These are phyloP conservation scores for Lactarius sanguifluus DNA, from an alignment of 768 basidiomycete genomes.

Conservation along the genomic window DNA sequence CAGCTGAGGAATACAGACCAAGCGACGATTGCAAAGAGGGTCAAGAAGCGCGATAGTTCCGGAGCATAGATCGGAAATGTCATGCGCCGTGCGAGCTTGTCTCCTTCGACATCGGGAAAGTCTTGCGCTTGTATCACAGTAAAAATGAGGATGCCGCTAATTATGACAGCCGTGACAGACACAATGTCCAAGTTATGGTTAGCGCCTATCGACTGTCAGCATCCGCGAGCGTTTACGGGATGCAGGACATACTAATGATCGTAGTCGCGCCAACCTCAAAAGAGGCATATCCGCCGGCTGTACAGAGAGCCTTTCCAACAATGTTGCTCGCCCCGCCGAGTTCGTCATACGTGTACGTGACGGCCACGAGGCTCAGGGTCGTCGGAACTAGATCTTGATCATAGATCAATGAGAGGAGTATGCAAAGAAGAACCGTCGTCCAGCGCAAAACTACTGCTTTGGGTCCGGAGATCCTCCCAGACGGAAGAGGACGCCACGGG, in stretches of 20 bases:
- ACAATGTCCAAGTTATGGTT: constrained; percentile 21
- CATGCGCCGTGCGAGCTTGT: constrained; percentile 28
- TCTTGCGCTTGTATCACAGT: constrained; percentile 33
- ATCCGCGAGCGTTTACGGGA: background rate
- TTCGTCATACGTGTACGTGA: constrained; percentile 29
- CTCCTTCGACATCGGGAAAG: constrained; percentile 33
- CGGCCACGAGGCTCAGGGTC: constrained; percentile 28
- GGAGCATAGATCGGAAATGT: constrained; percentile 33
- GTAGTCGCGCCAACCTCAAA: constrained; percentile 31
- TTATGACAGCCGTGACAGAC: constrained; percentile 27
- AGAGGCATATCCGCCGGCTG: constrained; percentile 27
- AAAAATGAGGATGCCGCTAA: constrained; percentile 29
- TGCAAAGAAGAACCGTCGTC: constrained; percentile 27
- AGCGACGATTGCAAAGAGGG: constrained; percentile 26
- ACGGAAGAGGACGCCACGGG: constrained; percentile 34
- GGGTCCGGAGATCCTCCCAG: constrained; percentile 30
- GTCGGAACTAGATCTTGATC: constrained; percentile 25
- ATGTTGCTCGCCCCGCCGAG: constrained; percentile 17
- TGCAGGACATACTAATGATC: constrained; percentile 20
- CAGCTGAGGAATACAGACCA: constrained; percentile 31
- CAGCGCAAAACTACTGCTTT: constrained; percentile 29
- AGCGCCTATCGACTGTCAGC: constrained; percentile 5
- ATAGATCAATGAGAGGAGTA: constrained; percentile 22
- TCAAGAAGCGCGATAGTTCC: constrained; percentile 27
- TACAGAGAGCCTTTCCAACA: constrained; percentile 29